These are phyloP conservation scores for Candida incommunis DNA, from an alignment of 805 yeast genomes.

Conservation along the genomic window DNA sequence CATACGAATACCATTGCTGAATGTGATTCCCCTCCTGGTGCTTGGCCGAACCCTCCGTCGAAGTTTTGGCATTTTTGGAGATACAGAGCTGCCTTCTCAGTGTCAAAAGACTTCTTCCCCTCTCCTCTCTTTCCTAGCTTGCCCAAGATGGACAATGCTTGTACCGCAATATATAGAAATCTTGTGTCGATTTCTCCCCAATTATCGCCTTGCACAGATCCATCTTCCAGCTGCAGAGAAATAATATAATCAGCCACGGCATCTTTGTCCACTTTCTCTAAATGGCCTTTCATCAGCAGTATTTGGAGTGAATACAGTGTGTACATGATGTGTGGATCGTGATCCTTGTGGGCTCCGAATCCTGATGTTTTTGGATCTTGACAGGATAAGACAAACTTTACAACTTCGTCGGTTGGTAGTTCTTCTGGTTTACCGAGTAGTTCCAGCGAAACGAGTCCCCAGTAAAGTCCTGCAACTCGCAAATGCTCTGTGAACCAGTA, in stretches of 20 bases:
- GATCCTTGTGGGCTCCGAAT: constrained; percentile 79
- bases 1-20: constrained; percentile 73
- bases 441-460: constrained; percentile 79
- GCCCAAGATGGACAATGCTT: constrained; percentile 56
- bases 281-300: constrained; percentile 46
- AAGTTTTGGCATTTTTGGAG: constrained; percentile 65
- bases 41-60: constrained; percentile 91
- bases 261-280: constrained; percentile 28
- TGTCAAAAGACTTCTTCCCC: constrained; percentile 25
- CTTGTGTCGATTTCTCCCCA: constrained; percentile 92
- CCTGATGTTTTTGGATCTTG: constrained; percentile 38
- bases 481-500: constrained; percentile 88
- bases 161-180: constrained; percentile 72
- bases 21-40: constrained; percentile 92
- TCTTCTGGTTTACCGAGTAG: constrained; percentile 41
- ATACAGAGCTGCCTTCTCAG: constrained; percentile 50
- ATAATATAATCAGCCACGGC: constrained; percentile 21
- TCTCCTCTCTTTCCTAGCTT: constrained; percentile 33
- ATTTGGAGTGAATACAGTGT: constrained; percentile 84
- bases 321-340: constrained; percentile 75
- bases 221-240: constrained; percentile 38
- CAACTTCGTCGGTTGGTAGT: constrained; percentile 46
- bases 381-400: constrained; percentile 58
- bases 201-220: constrained; percentile 78
- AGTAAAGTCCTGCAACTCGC: constrained; percentile 77